A percentile compares a stretch with the other conserved stretches of the same genome.
These are phyloP conservation scores for Lactarius psammicola DNA, from an alignment of 768 basidiomycete species.

Conservation along the genomic window DNA sequence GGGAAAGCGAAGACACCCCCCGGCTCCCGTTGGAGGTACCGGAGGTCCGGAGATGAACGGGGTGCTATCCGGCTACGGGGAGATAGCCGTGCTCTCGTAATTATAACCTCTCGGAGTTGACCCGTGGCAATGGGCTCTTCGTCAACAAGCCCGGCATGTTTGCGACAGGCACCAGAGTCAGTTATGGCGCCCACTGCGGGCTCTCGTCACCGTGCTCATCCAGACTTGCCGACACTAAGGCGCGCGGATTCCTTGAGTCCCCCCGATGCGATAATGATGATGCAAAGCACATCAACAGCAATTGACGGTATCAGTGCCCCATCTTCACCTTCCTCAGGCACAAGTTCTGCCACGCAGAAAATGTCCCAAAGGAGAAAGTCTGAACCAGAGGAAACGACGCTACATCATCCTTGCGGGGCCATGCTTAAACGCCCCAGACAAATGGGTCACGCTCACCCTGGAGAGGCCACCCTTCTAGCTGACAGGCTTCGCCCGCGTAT, in stretches of 20 bases:
- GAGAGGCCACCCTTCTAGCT: conserved; percentile 54
- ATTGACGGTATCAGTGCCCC: too few relatives aligned
- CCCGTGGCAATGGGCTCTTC: too few relatives aligned
- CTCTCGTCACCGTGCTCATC: too few relatives aligned
- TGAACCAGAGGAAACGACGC: background rate
- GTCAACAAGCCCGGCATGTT: too few relatives aligned
- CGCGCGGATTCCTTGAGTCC: too few relatives aligned
- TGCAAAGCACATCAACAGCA: background rate
- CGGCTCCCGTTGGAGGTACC: background rate
- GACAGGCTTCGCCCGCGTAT: conserved; percentile 66
- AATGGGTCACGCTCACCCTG: background rate
- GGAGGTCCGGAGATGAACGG: background rate
- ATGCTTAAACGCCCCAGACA: background rate
- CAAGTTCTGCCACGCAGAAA: too few relatives aligned
- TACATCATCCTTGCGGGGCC: background rate
- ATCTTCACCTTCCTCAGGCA: too few relatives aligned
- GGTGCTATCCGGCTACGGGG: background rate
- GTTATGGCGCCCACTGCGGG: too few relatives aligned
- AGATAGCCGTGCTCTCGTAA: background rate
- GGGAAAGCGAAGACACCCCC: too few relatives aligned
- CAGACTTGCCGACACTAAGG: too few relatives aligned
- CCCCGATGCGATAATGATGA: too few relatives aligned
- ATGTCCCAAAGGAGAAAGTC: background rate
- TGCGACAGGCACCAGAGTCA: too few relatives aligned
- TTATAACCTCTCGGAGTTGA: background rate